Conservation (phyloP, 768 basidiomycete species). For the Dendrothele bispora region DNA sequence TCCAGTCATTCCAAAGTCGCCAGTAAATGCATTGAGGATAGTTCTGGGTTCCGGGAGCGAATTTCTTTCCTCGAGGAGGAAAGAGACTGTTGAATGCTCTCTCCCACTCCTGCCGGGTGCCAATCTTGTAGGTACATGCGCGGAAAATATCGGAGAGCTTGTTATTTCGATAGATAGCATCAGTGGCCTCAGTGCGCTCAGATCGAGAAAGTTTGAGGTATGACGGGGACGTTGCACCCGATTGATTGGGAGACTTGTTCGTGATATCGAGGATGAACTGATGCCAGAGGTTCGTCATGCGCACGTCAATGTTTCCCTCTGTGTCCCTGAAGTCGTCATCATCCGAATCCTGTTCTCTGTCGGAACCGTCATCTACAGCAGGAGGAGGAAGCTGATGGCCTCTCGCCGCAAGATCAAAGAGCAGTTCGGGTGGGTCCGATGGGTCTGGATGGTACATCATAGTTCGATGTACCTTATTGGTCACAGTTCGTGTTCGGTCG, state of each 20-base stretch:
- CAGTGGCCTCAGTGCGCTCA: neutral
- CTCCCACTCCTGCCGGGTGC: neutral
- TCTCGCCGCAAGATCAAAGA: neutral
- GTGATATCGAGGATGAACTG: constrained; percentile 4
- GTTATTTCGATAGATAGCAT: neutral
- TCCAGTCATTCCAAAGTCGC: neutral
- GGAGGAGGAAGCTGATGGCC: neutral
- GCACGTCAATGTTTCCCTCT: neutral
- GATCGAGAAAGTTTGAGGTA: neutral
- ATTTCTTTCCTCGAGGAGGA: neutral
- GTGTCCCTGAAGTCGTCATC: too few relatives aligned
- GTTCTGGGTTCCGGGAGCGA: neutral
- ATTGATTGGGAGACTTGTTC: neutral
- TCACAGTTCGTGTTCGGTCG: neutral
- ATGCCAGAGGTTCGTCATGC: neutral
- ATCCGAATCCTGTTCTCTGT: too few relatives aligned
- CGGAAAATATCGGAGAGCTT: neutral
- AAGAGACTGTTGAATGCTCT: neutral
- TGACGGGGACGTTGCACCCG: neutral
- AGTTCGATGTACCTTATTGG: neutral
- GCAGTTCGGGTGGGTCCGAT: neutral
- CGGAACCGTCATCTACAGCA: constrained; percentile 4
- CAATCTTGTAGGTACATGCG: neutral
- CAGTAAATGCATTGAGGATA: constrained; percentile 1
- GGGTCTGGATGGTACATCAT: neutral